Percentiles rank a stretch among this genome's conserved stretches.
phyloP scores from a whole-genome alignment of 2,329 filamentous ascomycete genomes.

The Cytospora paraplurivora region DNA sequence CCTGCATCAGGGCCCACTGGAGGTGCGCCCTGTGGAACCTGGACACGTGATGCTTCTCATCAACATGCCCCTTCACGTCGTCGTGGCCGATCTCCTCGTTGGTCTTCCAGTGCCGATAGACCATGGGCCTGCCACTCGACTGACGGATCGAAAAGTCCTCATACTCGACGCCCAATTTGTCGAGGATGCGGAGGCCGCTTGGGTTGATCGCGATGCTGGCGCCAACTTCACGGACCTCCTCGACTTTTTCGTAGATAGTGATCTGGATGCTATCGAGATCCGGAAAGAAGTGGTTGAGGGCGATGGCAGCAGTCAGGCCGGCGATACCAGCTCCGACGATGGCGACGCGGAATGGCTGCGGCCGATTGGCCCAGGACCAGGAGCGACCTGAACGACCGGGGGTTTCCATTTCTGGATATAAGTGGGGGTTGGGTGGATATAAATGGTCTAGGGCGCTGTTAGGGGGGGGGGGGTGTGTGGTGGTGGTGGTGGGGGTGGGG shows the following conservation, averaged over 20 bases:
- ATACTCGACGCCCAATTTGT: slow-evolving; percentile 38
- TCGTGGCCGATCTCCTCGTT: slow-evolving; percentile 36
- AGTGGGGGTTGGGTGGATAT: no score
- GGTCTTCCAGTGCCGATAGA: no score
- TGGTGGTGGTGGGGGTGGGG: no score
- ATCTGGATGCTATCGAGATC: slow-evolving; percentile 34
- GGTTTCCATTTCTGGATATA: no score
- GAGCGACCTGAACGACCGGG: no score
- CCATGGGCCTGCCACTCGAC: no score
- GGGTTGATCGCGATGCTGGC: slow-evolving; percentile 43
- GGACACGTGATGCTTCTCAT: slow-evolving; percentile 39
- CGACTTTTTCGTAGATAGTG: slow-evolving; percentile 39
- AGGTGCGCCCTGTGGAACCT: slow-evolving; percentile 41
- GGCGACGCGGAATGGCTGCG: slow-evolving; percentile 3
- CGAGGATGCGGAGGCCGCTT: slow-evolving; percentile 42
- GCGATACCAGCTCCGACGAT: slow-evolving; percentile 21
- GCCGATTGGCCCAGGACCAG: no score
- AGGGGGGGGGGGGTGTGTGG: no score
- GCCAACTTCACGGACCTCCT: slow-evolving; percentile 40
- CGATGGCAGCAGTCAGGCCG: slow-evolving; percentile 14
- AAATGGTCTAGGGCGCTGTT: no score
- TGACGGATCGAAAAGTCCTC: slow-evolving; percentile 40
- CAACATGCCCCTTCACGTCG: slow-evolving; percentile 35
- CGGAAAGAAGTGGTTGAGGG: slow-evolving; percentile 14
- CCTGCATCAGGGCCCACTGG: slow-evolving; percentile 38